A percentile compares a stretch with the other conserved stretches of the same genome.
phyloP scores from a whole-genome alignment of 73 alveolate species.

The Paramecium primaurelia region DNA sequence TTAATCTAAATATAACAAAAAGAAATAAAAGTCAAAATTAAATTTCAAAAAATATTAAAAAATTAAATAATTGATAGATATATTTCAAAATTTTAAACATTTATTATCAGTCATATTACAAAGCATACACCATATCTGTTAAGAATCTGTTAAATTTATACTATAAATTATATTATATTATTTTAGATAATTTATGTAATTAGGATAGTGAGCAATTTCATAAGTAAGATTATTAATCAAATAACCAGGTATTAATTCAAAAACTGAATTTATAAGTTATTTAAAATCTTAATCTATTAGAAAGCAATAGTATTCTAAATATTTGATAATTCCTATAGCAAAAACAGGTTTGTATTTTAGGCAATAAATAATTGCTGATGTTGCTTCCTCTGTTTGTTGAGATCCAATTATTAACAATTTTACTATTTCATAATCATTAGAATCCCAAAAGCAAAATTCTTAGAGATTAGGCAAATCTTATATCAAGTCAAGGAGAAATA shows the following conservation, averaged over 20 bases:
- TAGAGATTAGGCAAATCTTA: neutral
- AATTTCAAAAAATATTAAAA: too few species aligned
- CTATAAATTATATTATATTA: neutral
- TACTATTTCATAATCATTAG: neutral
- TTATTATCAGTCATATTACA: neutral
- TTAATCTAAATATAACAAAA: too few species aligned
- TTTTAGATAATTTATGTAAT: neutral
- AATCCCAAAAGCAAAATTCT: slow-evolving; percentile 17
- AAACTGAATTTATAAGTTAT: neutral
- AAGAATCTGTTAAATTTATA: neutral
- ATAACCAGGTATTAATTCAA: slow-evolving; percentile 15
- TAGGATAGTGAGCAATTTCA: neutral
- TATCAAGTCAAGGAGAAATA: neutral
- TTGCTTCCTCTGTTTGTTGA: neutral
- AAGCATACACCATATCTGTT: neutral
- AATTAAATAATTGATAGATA: neutral
- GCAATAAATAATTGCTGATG: neutral
- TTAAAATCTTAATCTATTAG: neutral
- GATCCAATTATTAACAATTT: neutral
- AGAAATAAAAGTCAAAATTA: too few species aligned
- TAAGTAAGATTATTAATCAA: neutral
- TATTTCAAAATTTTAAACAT: neutral
- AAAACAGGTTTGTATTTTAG: neutral
- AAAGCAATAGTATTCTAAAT: slow-evolving; percentile 22
- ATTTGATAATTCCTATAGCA: slow-evolving; percentile 5